Evolutionary conservation across 2,329 filamentous ascomycete species (phyloP).

Genomic region (Cytospora schulzeri): DNA sequence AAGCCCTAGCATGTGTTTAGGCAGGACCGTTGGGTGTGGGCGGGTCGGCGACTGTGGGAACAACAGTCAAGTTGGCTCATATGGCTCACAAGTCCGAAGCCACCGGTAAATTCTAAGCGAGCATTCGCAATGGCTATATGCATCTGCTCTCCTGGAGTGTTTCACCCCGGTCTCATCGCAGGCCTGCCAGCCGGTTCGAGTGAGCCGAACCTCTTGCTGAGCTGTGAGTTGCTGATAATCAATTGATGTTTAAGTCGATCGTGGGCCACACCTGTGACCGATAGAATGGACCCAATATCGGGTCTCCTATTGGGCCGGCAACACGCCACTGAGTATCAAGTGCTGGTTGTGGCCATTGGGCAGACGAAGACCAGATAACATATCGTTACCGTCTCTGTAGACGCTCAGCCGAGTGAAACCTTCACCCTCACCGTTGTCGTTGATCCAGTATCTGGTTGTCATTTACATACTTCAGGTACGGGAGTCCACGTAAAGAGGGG

Average conservation of each 20-base stretch:
- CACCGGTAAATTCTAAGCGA: slow-evolving; percentile 44
- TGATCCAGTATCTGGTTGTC: slow-evolving; percentile 38
- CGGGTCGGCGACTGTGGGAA: slow-evolving; percentile 46
- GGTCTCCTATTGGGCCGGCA: slow-evolving; percentile 42
- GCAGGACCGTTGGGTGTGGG: slow-evolving; percentile 22
- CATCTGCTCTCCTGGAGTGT: slow-evolving; percentile 49
- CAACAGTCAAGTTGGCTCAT: slow-evolving; percentile 50
- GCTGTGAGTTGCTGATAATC: slow-evolving; percentile 42
- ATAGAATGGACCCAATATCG: slow-evolving; percentile 46
- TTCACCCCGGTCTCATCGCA: slow-evolving; percentile 42
- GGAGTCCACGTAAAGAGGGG: slow-evolving; percentile 43
- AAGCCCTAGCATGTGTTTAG: slow-evolving; percentile 33
- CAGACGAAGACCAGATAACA: slow-evolving; percentile 43
- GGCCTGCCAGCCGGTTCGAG: slow-evolving; percentile 47
- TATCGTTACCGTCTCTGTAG: slow-evolving; percentile 37
- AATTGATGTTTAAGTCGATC: slow-evolving; percentile 34
- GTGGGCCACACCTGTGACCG: slow-evolving; percentile 43
- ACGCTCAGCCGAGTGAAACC: slow-evolving; percentile 39
- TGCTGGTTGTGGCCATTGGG: slow-evolving; percentile 41
- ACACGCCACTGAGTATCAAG: slow-evolving; percentile 48
- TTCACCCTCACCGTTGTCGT: too few species aligned
- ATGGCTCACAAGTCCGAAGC: slow-evolving; percentile 41
- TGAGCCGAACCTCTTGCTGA: slow-evolving; percentile 44
- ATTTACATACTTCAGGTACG: slow-evolving; percentile 49
- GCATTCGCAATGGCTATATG: slow-evolving; percentile 46